A percentile compares a stretch with the other conserved stretches of the same genome.
Conservation (phyloP, 2,329 filamentous ascomycete genomes). For the Aspergillus tamarii region DNA sequence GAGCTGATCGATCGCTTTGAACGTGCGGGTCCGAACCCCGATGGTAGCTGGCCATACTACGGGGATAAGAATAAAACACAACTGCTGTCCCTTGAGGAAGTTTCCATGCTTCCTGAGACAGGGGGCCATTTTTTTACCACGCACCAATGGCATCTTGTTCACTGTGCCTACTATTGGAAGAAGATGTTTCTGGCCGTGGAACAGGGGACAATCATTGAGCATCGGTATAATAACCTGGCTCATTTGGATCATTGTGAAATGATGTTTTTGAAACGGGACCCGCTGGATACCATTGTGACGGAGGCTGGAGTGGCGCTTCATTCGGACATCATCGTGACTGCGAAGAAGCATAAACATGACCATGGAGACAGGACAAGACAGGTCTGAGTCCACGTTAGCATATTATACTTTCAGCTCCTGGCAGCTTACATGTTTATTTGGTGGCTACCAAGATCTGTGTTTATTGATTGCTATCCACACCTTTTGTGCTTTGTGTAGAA, state of each 20-base stretch:
- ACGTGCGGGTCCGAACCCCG: slow-evolving; percentile 27
- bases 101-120: slow-evolving; percentile 25
- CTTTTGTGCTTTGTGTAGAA: too few relatives aligned
- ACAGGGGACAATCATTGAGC: slow-evolving; percentile 26
- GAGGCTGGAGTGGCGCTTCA: slow-evolving; percentile 12
- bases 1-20: slow-evolving; percentile 40
- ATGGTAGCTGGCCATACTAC: slow-evolving; percentile 39
- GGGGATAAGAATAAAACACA: slow-evolving; percentile 28
- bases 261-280: slow-evolving; percentile 17
- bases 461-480: too few relatives aligned
- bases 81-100: slow-evolving; percentile 18
- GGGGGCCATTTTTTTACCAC: slow-evolving; percentile 23
- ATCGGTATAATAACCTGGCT: slow-evolving; percentile 19
- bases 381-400: neutral
- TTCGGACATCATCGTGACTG: slow-evolving; percentile 7
- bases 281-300: slow-evolving; percentile 10
- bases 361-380: neutral
- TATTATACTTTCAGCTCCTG: too few relatives aligned
- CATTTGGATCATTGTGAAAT: slow-evolving; percentile 22
- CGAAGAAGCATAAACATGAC: neutral
- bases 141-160: slow-evolving; percentile 35
- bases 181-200: slow-evolving; percentile 25
- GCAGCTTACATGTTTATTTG: too few relatives aligned
- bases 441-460: too few relatives aligned
- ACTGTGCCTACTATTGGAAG: slow-evolving; percentile 41